Conservation (phyloP, 1,284 basidiomycete genomes). For the Caloboletus firmus region DNA sequence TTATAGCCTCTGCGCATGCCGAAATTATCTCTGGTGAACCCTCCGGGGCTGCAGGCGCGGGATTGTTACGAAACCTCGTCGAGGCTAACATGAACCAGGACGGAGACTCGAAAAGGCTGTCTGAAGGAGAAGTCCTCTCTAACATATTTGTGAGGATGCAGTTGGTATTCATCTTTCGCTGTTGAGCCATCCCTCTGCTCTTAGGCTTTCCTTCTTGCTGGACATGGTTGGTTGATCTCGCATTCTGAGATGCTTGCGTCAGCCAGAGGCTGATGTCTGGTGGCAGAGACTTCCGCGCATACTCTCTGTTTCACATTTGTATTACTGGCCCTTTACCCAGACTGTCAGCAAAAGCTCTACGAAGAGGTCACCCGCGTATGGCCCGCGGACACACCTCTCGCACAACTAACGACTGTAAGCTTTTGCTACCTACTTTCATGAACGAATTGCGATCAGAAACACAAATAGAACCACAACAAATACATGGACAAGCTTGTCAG, state of each 20-base stretch:
- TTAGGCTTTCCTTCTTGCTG: constrained; percentile 43
- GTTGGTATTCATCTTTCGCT: not conserved
- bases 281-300: constrained; percentile 46
- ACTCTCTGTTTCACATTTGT: constrained; percentile 42
- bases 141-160: constrained; percentile 43
- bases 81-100: constrained; percentile 45
- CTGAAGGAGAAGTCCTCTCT: constrained; percentile 46
- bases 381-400: constrained; percentile 31
- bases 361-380: constrained; percentile 41
- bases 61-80: constrained; percentile 45
- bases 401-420: constrained; percentile 23
- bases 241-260: not conserved
- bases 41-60: constrained; percentile 34
- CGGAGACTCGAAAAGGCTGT: constrained; percentile 33
- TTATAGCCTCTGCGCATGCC: constrained; percentile 38
- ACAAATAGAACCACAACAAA: constrained; percentile 38
- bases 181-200: not conserved
- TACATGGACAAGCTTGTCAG: constrained; percentile 37
- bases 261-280: constrained; percentile 1
- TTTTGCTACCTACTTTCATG: not conserved
- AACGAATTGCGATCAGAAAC: not conserved
- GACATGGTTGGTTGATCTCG: constrained; percentile 21
- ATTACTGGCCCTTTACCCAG: constrained; percentile 48
- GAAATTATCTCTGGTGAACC: constrained; percentile 30
- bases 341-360: constrained; percentile 44